Base-by-base conservation (phyloP, 345 rosid genomes). In the Dovyalis caffra region DNA sequence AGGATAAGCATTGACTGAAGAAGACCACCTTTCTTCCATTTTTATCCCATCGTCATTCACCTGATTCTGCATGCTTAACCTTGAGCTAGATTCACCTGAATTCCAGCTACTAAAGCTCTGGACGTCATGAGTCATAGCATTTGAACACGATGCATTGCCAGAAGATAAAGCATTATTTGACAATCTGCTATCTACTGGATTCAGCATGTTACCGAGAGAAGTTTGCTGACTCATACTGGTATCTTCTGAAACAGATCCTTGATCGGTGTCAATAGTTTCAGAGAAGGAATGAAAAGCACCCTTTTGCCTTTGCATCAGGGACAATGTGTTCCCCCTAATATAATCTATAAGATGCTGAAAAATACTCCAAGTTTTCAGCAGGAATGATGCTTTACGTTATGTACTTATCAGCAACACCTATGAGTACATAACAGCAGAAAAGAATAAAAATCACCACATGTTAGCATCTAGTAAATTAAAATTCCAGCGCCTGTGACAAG, bases 301-400 rank as follows among this genome's bases (percentile, higher is more conserved):
- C 72, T 80, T 73, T 69, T 78, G 89, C 76, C 94, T 85, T 88
- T 88, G 94, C 93, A 89, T 89, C 69, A 83, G 84, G 76, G 78
- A 73, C 83, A 73, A 84, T 60, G 2, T 74, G 33, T 74, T 68
- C 66, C 65, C 76, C 83, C 80, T 12, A 82, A 73, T 76, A 79
- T 72, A 70, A 53, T 23, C 68, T 68, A 67, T 58, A 45, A 57
- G 68, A 77, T 62, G 70, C 64, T 51, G 75, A 35, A 71, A 38
- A 66, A 68, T 66, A 51, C 51, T 73, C 70, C 75, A 68, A 81
- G 49, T 45, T 68, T 71, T 70, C 58, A 29, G 29, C 60, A 26
- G 34, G 38, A 66, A 47, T 8, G 43, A 21, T 26, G 65, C 45
- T 37, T 63, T 71, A 71, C 32, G 32, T 80, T 75, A 74, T 61